A percentile compares a stretch with the other conserved stretches of the same genome.
Conservation (phyloP, 2,329 filamentous ascomycete species). For the Byssoonygena ceratinophila region DNA sequence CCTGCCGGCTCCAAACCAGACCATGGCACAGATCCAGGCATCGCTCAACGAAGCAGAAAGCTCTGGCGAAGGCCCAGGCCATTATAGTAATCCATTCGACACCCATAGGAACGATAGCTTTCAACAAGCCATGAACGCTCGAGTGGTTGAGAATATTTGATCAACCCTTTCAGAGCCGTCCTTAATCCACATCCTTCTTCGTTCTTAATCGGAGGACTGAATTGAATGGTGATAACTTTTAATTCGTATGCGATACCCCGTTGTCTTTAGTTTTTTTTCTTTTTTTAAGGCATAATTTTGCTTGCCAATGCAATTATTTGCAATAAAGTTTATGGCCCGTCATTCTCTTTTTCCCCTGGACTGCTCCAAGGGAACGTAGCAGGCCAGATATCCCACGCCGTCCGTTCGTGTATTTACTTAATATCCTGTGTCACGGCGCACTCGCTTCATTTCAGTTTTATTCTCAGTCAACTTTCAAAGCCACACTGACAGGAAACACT, state of each 20-base stretch:
- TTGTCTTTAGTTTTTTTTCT: not conserved
- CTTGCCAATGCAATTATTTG: not conserved
- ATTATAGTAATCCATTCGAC: slow-evolving; percentile 35
- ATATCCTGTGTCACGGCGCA: too few species aligned
- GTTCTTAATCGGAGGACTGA: too few species aligned
- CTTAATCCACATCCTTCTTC: too few species aligned
- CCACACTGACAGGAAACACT: too few species aligned
- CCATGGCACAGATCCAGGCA: slow-evolving; percentile 31
- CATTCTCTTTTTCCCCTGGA: too few species aligned
- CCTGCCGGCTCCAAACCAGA: slow-evolving; percentile 57
- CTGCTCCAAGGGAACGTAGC: too few species aligned
- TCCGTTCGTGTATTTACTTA: too few species aligned
- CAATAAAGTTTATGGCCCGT: not conserved
- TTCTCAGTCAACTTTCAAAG: too few species aligned
- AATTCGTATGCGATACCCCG: slow-evolving; percentile 8
- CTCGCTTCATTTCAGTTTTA: too few species aligned
- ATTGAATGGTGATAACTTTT: not conserved
- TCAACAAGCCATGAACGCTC: slow-evolving; percentile 69
- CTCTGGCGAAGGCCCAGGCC: slow-evolving; percentile 47
- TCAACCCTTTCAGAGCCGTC: not conserved
- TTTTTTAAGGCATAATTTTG: too few species aligned
- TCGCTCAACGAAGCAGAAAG: slow-evolving; percentile 42
- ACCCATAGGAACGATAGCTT: slow-evolving; percentile 48
- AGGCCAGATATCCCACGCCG: too few species aligned
- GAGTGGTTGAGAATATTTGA: slow-evolving; percentile 78